Evolutionary conservation across 2,329 filamentous ascomycete genomes (phyloP), one percentile per base, ranked within the genome.

Genomic region (Fusarium illudens): DNA sequence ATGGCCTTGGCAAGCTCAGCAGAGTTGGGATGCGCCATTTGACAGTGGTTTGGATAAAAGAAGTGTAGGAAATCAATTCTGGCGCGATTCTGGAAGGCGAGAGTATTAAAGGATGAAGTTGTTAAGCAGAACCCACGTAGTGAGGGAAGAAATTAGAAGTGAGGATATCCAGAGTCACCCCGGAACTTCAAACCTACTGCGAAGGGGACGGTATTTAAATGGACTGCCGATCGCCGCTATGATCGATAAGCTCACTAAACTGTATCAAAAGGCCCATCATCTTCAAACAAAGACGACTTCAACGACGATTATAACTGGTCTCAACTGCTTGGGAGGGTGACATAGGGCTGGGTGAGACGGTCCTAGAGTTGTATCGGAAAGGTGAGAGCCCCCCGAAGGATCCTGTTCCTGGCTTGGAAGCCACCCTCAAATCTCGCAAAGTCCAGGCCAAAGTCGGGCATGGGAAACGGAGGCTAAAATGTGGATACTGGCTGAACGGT

Each of bases 11-110:
- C 60, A 32, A 73, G 60, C 8, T 65, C 36, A 7, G 64, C 58
- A 6, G 71, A 64, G 25, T 71, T 74, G 8, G 54, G 22, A 46
- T 71, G 69, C 11, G 71, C 70, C 71, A 73, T 73, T 50, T 6
- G 29, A 13, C 9, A 27, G 11, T 9, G 36, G 2, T 34, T 7
- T n/a, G 11, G 9, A 7, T 1, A 13, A 19, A 13, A 37, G 2
- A n/a, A 17, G 11, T 9, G 33, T 19, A 29, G 7, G 15, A 42
- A 20, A 17, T 4, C 15, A 5, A 22, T 27, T 17, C 20, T 22
- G 20, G 3, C 20, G 22, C 15, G 22, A 27, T 12, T 25, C 39
- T 15, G 15, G 25, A 27, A 46, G 20, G 15, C 6, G n/a, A 17
- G 5, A 15, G 22, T 12, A 11, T 17, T 4, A 2, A n/a, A 8